Base-by-base conservation (phyloP, 164 flowering plant species). In the Macadamia integrifolia region DNA sequence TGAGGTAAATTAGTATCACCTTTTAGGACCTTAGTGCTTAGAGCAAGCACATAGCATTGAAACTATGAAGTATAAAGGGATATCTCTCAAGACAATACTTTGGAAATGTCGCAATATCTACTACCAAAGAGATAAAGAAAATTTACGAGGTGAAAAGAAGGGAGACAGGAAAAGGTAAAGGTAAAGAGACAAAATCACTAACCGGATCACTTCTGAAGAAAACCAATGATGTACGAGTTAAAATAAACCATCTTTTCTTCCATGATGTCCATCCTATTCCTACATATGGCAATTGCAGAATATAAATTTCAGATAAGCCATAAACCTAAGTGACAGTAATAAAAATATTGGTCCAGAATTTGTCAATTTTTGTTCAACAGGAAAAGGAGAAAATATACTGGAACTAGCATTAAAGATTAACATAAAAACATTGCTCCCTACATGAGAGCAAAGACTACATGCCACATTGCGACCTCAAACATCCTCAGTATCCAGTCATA, bases 191-290 rank as follows among this genome's bases (percentile, higher is more conserved):
- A 53, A 66, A 48, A 44, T 68, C 13, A 46, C 96, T 88, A 81
- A 93, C 98, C 1, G 98, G 98, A 81, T 93, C 98, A 78, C 87
- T 93, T 81, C 96, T 80, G 72, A 86, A 93, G 83, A 93, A 93
- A 75, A 93, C 95, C 73, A 93, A 77, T 8, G 97, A 91, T 50
- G 93, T 90, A 7, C 85, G 88, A 31, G 98, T 90, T 64, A 93
- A 70, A 62, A 93, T 88, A 77, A 93, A 93, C 98, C 98, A 93
- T 63, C 98, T 83, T 69, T 93, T 93, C 84, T 93, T 93, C 98
- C 98, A 93, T 12, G 97, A 90, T 69, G 94, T 90, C 98, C 98
- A 93, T 75, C 98, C 98, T 74, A 94, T 86, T 76, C 97, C 97
- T 93, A 40, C 3, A 14, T 12, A 14, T 4, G 57, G 17, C 3